Base-by-base conservation (phyloP, 1,139 yeast species). In the Taphrina pruni region DNA sequence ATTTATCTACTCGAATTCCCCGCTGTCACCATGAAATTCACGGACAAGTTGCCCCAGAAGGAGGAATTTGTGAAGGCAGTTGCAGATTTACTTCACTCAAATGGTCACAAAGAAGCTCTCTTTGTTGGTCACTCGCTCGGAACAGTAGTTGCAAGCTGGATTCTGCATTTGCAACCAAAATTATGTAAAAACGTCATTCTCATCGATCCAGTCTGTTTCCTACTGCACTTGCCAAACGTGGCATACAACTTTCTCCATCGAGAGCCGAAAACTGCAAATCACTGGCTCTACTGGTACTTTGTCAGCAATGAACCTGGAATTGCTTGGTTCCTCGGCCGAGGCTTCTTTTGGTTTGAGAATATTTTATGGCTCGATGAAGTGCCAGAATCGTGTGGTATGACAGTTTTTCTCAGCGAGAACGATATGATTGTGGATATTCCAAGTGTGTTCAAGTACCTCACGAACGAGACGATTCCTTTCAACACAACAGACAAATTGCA, bases 291-390 rank as follows among this genome's bases (percentile, higher is more conserved):
- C 21, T 56, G 69, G 66, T 69, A 57, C 21, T 69, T 69, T 35
- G 70, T 58, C 39, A 56, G 68, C 55, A 48, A 41, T 41, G 70
- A 69, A 21, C 62, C 66, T 2, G 70, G 70, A 38, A 65, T 69
- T 12, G 69, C 69, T 17, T 55, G 66, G 57, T 61, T 66, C 45
- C 52, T 69, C 36, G 69, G 69, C 17, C 54, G 70, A 14, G 60
- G 69, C 55, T 69, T 69, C 41, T 66, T 65, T 36, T 69, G 70
- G 70, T 50, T 50, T 7, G 70, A 69, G 43, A 69, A 69, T 41
- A 45, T 69, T 20, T 50, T 69, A 4, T 69, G 69, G 69, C 56
- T 50, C 9, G 43, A 61, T 50, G 69, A 69, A 21, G 48, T 69
- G 3, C 61, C 64, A 20, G 21, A 35, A 12, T 61, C 46, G 12